Percentiles rank a stretch among this genome's conserved stretches.
Conservation (phyloP, 164 flowering plant species). For the Annona squamosa region DNA sequence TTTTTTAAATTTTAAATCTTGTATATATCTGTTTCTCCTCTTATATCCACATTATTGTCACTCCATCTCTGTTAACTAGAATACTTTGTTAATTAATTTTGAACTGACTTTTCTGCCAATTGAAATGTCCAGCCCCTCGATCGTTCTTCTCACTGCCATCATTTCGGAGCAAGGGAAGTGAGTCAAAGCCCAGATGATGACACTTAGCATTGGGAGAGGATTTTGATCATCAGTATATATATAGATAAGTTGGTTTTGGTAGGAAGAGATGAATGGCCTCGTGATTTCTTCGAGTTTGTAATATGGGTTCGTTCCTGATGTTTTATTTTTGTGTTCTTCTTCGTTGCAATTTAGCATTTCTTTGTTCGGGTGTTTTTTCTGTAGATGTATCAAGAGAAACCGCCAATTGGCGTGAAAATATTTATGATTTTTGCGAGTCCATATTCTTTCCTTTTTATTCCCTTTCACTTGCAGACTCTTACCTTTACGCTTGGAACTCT, state of each 20-base stretch:
- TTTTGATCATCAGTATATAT: constrained; percentile 11
- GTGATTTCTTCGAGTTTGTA: constrained; percentile 5
- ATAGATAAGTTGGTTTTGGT: constrained; percentile 9
- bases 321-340: constrained; percentile 7
- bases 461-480: not conserved
- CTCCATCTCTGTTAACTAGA: no score
- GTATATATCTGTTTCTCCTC: no score
- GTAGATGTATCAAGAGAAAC: constrained; percentile 18
- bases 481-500: not conserved
- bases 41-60: no score
- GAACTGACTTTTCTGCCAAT: not conserved
- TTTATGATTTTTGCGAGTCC: constrained; percentile 14
- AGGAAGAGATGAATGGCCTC: constrained; percentile 21
- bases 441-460: constrained; percentile 2
- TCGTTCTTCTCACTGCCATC: constrained; percentile 91
- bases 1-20: no score
- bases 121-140: constrained; percentile 59
- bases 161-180: constrained; percentile 93
- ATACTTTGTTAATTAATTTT: not conserved
- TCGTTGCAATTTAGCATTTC: constrained; percentile 11
- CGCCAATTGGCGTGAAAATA: constrained; percentile 23
- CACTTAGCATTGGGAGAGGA: constrained; percentile 5
- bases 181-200: constrained; percentile 65
- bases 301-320: constrained; percentile 14
- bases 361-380: constrained; percentile 14